phyloP scores from a whole-genome alignment of 805 yeast species.

The Diddensiella santjacobensis region DNA sequence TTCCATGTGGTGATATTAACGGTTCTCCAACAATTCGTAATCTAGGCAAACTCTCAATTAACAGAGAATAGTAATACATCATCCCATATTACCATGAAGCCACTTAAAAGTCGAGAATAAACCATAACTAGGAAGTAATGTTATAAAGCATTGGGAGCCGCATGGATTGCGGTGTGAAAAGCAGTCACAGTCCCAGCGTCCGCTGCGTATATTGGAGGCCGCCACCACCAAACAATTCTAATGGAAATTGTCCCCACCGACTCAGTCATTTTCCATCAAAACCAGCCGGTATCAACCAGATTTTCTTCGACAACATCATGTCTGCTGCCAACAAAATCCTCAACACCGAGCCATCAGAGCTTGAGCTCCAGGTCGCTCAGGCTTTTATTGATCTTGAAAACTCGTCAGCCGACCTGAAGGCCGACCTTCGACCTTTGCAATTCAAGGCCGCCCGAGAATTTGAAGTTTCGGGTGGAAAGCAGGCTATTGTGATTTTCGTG shows the following conservation, averaged over 20 bases:
- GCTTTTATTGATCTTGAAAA: conserved; percentile 94
- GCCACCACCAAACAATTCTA: not conserved
- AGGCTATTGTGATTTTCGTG: conserved; percentile 96
- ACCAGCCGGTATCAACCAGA: not conserved
- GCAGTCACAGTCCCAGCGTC: not conserved
- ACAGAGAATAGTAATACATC: too few species aligned
- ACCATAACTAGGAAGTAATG: too few species aligned
- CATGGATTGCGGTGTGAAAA: not conserved
- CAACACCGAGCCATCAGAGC: conserved; percentile 93
- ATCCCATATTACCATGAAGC: too few species aligned
- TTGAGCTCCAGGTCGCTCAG: conserved; percentile 99
- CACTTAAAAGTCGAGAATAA: too few species aligned
- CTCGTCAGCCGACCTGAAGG: conserved; percentile 92
- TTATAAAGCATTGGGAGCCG: too few species aligned
- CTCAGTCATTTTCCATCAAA: too few species aligned
- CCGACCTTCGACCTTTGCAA: conserved; percentile 97
- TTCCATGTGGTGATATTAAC: too few species aligned
- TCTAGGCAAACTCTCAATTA: too few species aligned
- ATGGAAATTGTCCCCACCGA: not conserved
- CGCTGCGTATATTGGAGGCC: not conserved
- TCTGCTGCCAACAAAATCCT: conserved; percentile 96
- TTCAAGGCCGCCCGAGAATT: conserved; percentile 98
- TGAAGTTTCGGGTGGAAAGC: conserved; percentile 97
- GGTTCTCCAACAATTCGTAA: too few species aligned
- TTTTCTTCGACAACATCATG: conserved; percentile 50